phyloP scores from a whole-genome alignment of 208 protist genomes.

The Acanthamoeba sp. region DNA sequence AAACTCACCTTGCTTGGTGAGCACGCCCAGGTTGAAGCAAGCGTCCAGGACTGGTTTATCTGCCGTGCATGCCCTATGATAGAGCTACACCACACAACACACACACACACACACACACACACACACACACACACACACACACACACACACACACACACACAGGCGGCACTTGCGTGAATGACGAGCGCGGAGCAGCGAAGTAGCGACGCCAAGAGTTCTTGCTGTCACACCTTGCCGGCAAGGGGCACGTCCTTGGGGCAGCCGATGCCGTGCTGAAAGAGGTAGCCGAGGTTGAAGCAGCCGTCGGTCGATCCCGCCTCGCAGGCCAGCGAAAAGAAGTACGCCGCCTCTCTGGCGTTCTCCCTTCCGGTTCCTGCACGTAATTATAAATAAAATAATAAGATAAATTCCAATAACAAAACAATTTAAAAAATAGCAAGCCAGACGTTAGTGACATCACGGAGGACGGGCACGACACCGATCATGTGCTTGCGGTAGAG shows the following conservation, averaged over 20 bases:
- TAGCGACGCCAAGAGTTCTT: neutral
- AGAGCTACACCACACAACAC: neutral
- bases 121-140: too few species aligned
- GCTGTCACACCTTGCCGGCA: neutral
- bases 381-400: neutral
- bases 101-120: too few species aligned
- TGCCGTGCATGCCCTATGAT: neutral
- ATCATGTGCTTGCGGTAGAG: constrained; percentile 60
- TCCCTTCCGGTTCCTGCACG: neutral
- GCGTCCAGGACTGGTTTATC: neutral
- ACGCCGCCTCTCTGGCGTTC: neutral
- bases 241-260: neutral
- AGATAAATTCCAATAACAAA: neutral
- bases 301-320: neutral
- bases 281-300: constrained; percentile 37
- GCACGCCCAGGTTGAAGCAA: constrained; percentile 40
- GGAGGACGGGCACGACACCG: neutral
- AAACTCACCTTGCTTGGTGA: constrained; percentile 22
- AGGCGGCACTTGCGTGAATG: neutral
- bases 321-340: constrained; percentile 17
- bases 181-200: too few species aligned
- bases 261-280: constrained; percentile 46
- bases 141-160: neutral
- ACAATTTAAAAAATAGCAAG: too few species aligned
- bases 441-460: too few species aligned